Evolutionary conservation across 257 asterid species (phyloP).

Genomic region (Solanum chmielewskii): DNA sequence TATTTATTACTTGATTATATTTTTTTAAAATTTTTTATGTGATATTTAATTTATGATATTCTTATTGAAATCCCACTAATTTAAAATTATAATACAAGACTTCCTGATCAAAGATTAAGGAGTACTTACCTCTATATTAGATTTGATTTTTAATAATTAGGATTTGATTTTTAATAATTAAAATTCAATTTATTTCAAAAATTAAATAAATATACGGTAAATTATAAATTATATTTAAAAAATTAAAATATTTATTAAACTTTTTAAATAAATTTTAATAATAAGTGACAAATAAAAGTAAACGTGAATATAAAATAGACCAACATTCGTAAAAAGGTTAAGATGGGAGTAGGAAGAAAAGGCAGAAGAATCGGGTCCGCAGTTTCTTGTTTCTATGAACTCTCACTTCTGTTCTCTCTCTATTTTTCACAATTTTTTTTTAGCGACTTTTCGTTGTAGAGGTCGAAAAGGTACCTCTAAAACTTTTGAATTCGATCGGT

Average conservation of each 20-base stretch:
- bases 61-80: no score
- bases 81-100: no score
- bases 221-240: background rate
- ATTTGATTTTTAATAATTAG: accelerated
- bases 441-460: background rate
- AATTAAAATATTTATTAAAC: no score
- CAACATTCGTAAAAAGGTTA: background rate
- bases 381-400: background rate
- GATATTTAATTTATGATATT: accelerated
- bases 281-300: background rate
- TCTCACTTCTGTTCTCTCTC: background rate
- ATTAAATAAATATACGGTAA: background rate
- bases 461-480: background rate
- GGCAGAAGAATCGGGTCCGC: background rate
- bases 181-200: no score
- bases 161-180: accelerated
- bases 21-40: accelerated
- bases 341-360: background rate
- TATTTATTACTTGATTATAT: accelerated
- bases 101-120: no score
- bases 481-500: background rate
- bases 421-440: background rate
- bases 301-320: background rate
- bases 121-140: no score
- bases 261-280: no score